Percentiles rank a stretch among this genome's conserved stretches.
Evolutionary conservation across 495 filamentous ascomycete genomes (phyloP).

Genomic region (Lichina pygmaea): DNA sequence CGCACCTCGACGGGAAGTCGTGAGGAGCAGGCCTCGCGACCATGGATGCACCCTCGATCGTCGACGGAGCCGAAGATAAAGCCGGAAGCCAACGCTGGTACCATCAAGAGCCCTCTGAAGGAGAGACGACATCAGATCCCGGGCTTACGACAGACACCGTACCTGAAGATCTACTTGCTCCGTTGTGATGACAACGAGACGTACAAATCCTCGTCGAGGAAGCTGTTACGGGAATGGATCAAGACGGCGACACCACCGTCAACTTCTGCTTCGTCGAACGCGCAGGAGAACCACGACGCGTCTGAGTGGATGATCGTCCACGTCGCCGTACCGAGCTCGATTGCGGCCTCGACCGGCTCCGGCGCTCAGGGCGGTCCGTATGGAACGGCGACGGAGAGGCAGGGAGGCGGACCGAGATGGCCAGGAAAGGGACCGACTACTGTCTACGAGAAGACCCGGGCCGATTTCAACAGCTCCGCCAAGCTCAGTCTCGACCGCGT

Average conservation of each 20-base stretch:
- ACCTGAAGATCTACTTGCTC: conserved; percentile 71
- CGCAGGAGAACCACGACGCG: conserved; percentile 71
- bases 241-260: conserved; percentile 28
- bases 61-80: neutral
- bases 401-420: conserved; percentile 33
- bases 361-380: conserved; percentile 13
- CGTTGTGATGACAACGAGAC: conserved; percentile 84
- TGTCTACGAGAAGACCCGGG: conserved; percentile 67
- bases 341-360: conserved; percentile 30
- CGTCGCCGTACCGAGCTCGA: conserved; percentile 58
- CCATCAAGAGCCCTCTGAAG: conserved; percentile 14
- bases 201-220: conserved; percentile 57
- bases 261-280: conserved; percentile 17
- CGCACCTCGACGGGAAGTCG: neutral
- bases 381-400: conserved; percentile 17
- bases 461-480: conserved; percentile 72
- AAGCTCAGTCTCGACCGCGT: conserved; percentile 57
- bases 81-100: conserved; percentile 5
- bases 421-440: conserved; percentile 44
- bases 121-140: conserved; percentile 86
- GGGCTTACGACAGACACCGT: conserved; percentile 75
- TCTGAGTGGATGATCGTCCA: conserved; percentile 94
- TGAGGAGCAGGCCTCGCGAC: neutral
- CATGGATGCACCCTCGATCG: neutral
- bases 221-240: conserved; percentile 73